These are phyloP conservation scores for Articulospora tetracladia DNA, from an alignment of 495 filamentous ascomycete species.

Conservation along the genomic window DNA sequence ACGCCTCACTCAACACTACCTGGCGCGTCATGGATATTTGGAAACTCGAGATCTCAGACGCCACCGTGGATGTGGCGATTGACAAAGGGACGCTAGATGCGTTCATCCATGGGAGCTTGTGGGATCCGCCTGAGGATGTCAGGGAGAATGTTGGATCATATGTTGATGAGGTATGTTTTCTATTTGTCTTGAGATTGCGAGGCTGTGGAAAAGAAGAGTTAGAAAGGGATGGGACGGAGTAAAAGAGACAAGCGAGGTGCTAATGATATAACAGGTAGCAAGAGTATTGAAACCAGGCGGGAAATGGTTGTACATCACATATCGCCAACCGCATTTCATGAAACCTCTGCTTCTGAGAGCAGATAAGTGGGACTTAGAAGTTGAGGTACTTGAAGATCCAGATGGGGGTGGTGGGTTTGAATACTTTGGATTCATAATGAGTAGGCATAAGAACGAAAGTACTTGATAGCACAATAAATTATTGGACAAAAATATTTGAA, in stretches of 20 bases:
- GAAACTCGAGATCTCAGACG: slow-evolving; percentile 35
- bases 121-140: slow-evolving; percentile 53
- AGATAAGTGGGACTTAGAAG: slow-evolving; percentile 38
- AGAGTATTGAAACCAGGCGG: slow-evolving; percentile 51
- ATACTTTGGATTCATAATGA: slow-evolving; percentile 48
- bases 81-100: slow-evolving; percentile 61
- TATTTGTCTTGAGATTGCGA: no score
- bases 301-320: slow-evolving; percentile 53
- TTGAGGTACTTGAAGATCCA: slow-evolving; percentile 36
- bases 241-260: no score
- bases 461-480: no score
- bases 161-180: slow-evolving; percentile 26
- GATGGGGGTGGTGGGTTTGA: slow-evolving; percentile 36
- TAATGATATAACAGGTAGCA: slow-evolving; percentile 39
- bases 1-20: slow-evolving; percentile 25
- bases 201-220: no score
- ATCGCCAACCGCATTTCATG: slow-evolving; percentile 58
- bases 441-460: slow-evolving; percentile 21
- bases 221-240: background rate
- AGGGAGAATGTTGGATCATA: slow-evolving; percentile 46
- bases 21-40: slow-evolving; percentile 53
- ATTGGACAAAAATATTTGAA: no score
- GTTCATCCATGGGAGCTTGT: slow-evolving; percentile 55
- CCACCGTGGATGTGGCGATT: slow-evolving; percentile 50
- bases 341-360: slow-evolving; percentile 42